Percentiles rank a stretch among this genome's conserved stretches.
phyloP scores from a whole-genome alignment of 371 early-diverging fungal species.

The Rhizopus microsporus region DNA sequence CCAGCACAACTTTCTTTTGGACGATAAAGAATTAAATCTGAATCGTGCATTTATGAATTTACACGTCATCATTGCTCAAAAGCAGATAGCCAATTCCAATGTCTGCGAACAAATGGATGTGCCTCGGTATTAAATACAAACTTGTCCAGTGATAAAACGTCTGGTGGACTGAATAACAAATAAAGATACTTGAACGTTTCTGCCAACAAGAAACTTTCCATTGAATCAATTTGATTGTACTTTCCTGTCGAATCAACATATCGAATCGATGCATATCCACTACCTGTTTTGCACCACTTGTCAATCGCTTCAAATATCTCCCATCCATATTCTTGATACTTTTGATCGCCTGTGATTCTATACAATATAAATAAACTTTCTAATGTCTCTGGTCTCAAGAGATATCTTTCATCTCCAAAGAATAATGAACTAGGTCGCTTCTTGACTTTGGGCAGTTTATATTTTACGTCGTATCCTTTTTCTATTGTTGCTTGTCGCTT shows the following conservation, averaged over 20 bases:
- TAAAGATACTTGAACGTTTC: constrained; percentile 91
- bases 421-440: constrained; percentile 17
- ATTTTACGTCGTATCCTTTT: constrained; percentile 16
- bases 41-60: constrained; percentile 48
- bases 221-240: constrained; percentile 39
- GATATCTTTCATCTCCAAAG: constrained; percentile 20
- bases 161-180: constrained; percentile 68
- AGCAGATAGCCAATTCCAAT: constrained; percentile 25
- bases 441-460: constrained; percentile 10
- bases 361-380: constrained; percentile 78
- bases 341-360: constrained; percentile 72
- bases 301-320: constrained; percentile 71
- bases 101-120: constrained; percentile 50
- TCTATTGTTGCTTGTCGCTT: background rate
- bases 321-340: constrained; percentile 78
- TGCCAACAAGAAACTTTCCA: constrained; percentile 78
- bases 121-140: constrained; percentile 77
- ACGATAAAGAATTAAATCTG: constrained; percentile 39
- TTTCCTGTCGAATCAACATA: constrained; percentile 53
- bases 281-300: constrained; percentile 56
- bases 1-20: constrained; percentile 12
- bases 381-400: constrained; percentile 63
- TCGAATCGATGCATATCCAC: constrained; percentile 65
- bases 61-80: constrained; percentile 31
- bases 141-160: constrained; percentile 65